phyloP scores from a whole-genome alignment of 2,329 filamentous ascomycete genomes.

The Volutella citrinella region DNA sequence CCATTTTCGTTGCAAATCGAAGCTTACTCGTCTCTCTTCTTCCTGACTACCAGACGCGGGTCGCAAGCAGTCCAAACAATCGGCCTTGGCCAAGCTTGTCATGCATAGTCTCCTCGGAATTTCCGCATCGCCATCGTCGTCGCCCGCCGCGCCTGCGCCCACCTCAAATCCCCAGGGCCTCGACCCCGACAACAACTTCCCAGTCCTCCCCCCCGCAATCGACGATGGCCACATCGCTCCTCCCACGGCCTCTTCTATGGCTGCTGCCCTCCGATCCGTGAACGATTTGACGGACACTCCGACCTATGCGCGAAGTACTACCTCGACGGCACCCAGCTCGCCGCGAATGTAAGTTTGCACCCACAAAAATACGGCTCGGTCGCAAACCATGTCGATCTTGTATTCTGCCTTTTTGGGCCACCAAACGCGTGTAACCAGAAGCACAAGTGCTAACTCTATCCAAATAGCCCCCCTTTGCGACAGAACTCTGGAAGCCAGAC shows the following conservation, averaged over 20 bases:
- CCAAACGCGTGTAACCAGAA: constrained; percentile 12
- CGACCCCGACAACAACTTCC: constrained; percentile 29
- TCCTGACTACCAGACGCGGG: constrained; percentile 25
- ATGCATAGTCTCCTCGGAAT: constrained; percentile 41
- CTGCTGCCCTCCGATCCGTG: constrained; percentile 40
- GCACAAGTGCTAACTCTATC: constrained; percentile 17
- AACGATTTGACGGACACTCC: constrained; percentile 51
- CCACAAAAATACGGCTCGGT: constrained; percentile 13
- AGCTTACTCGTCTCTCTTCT: constrained; percentile 12
- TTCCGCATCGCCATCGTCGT: constrained; percentile 25
- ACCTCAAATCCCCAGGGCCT: constrained; percentile 20
- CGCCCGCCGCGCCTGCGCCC: constrained; percentile 27
- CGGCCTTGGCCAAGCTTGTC: constrained; percentile 42
- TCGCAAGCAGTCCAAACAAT: constrained; percentile 38
- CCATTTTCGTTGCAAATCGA: no score
- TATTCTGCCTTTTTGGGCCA: constrained; percentile 20
- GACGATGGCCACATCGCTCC: constrained; percentile 29
- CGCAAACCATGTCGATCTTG: constrained; percentile 18
- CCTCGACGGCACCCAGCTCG: constrained; percentile 57
- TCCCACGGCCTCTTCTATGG: constrained; percentile 34
- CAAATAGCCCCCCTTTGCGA: constrained; percentile 59
- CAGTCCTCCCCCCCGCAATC: constrained; percentile 29
- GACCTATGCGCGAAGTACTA: constrained; percentile 53
- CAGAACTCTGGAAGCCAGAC: constrained; percentile 76
- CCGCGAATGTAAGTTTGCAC: constrained; percentile 52